These are phyloP conservation scores for Lipomyces japonicus DNA, from an alignment of 805 yeast species.

Conservation along the genomic window DNA sequence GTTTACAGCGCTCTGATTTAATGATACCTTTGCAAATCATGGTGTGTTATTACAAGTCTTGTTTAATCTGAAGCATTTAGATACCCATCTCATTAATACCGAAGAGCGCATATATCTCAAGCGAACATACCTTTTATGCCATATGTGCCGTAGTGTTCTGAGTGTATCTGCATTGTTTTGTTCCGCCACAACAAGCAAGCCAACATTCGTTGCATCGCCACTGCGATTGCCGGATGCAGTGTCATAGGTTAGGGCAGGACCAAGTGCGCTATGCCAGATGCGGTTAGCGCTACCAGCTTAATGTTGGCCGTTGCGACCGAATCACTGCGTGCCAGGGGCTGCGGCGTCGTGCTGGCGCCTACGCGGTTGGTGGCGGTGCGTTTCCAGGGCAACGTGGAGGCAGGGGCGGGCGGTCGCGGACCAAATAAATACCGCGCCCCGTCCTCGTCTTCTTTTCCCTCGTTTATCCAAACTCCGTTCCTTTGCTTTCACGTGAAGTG, in stretches of 20 bases:
- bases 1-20: no score
- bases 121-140: no score
- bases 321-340: neutral
- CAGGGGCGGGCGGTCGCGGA: neutral
- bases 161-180: neutral
- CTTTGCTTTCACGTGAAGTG: neutral
- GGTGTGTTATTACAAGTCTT: no score
- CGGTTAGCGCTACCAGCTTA: neutral
- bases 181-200: neutral
- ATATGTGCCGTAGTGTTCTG: no score
- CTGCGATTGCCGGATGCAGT: neutral
- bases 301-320: no score
- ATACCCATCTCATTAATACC: no score
- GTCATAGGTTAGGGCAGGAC: no score
- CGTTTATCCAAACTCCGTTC: conserved; percentile 1
- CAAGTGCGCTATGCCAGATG: neutral
- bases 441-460: neutral
- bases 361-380: neutral
- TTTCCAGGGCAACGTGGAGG: neutral
- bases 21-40: no score
- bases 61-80: no score
- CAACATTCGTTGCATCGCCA: neutral
- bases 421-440: conserved; percentile 3
- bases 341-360: neutral
- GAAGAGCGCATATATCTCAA: no score